Evolutionary conservation across 2,329 filamentous ascomycete species (phyloP).

Genomic region (Fusarium concolor): DNA sequence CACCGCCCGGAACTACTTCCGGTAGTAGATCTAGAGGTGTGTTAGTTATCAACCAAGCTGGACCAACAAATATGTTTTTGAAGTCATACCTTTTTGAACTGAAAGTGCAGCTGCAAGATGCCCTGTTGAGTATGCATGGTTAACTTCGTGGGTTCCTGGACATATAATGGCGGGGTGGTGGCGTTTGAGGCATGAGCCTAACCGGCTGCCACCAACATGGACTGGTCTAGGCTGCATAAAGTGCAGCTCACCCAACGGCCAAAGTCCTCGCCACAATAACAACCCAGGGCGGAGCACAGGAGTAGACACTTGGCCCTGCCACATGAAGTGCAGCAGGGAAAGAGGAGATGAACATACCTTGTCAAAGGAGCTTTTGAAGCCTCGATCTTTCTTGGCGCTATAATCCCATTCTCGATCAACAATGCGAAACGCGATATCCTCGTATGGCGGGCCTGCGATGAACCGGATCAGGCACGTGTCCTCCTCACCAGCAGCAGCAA

Average conservation of each 20-base stretch:
- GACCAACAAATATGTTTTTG: constrained; percentile 10
- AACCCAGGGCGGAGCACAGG: constrained; percentile 18
- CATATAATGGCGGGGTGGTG: constrained; percentile 7
- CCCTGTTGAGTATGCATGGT: constrained; percentile 66
- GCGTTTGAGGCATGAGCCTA: constrained; percentile 12
- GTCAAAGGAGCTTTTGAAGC: constrained; percentile 96
- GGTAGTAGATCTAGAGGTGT: constrained; percentile 63
- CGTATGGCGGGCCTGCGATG: constrained; percentile 93
- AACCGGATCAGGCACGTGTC: constrained; percentile 98
- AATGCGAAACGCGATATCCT: constrained; percentile 96
- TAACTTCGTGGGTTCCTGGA: constrained; percentile 28
- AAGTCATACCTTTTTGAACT: constrained; percentile 89
- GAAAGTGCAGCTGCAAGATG: constrained; percentile 95
- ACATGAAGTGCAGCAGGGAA: constrained; percentile 27
- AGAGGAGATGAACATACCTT: constrained; percentile 72
- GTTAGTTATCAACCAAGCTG: constrained; percentile 39
- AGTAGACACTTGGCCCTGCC: constrained; percentile 19
- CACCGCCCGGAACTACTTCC: constrained; percentile 56
- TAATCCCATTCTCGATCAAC: constrained; percentile 99
- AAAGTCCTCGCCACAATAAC: constrained; percentile 18
- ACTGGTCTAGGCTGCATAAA: constrained; percentile 25
- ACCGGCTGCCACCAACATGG: constrained; percentile 23
- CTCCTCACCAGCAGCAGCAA: constrained; percentile 92
- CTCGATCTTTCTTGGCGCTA: constrained; percentile 91
- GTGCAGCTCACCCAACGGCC: constrained; percentile 20